Base-by-base conservation (phyloP, 345 rosid genomes). In the Salix exigua region DNA sequence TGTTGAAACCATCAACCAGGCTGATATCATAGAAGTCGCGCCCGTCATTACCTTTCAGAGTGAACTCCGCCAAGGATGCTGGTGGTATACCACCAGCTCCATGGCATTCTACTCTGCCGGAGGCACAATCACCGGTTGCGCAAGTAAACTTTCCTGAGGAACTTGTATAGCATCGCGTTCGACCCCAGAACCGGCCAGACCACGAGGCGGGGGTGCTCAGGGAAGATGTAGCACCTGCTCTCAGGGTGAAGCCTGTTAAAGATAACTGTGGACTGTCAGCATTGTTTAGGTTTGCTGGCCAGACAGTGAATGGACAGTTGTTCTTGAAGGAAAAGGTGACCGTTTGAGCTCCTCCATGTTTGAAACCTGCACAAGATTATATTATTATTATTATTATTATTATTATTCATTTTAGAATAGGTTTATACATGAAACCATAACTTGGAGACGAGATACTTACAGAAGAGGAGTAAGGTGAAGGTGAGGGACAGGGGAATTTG, bases 131-230 rank as follows among this genome's bases (percentile, higher is more conserved):
- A 28, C 87, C 91, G 0, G 90, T 84, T 50, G 61, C 67, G 28
- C 88, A 87, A 9, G 14, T 85, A 58, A 83, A 86, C 8, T 61
- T 79, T 5, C 88, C 88, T 0, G 85, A 73, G 28, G 38, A 40
- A 4, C 81, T 86, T 68, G 84, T 84, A 11, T 78, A 31, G 68
- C 88, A 89, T 7, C 81, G 80, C 4, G 81, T 84, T 1, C 90
- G 87, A 2, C 75, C 86, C 87, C 88, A 87, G 26, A 89, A 74
- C 0, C 90, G 88, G 55, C 90, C 92, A 3, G 89, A 89, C 89
- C 89, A 86, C 6, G 75, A 79, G 0, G 74, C 63, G 7, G 86
- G 90, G 31, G 77, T 83, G 2, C 83, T 40, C 33, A 88, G 78
- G 6, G 62, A 30, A 60, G 77, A 62, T 50, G 76, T 42, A 70